Evolutionary conservation across 2,329 filamentous ascomycete genomes (phyloP), one percentile per base, ranked within the genome.

Genomic region (Colletotrichum lindemuthianum): DNA sequence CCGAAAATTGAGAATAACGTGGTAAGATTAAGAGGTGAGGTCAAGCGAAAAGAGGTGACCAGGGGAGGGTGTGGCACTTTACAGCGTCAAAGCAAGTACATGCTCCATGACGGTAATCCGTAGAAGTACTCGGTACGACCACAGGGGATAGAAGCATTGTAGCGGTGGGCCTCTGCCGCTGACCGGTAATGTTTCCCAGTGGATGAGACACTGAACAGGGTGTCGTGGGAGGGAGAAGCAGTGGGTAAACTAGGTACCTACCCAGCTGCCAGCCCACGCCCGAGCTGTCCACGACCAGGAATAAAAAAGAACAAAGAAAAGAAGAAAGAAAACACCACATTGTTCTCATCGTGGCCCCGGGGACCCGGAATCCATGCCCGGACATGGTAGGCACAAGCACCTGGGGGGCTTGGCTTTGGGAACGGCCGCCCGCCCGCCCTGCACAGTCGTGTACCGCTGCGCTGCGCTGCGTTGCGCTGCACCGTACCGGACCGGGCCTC

Each of bases 141-240:
- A 4, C 24, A 24, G 24, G 24, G 24, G 24, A 48, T 50, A 50
- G 60, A 41, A 37, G n/a, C 47, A 16, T 54, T 52, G 48, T 45
- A 36, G 39, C 32, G 37, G 60, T 63, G 60, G 55, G 34, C 39
- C n/a, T 13, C 34, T 43, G 39, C 12, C 24, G 24, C 43, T 52
- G 37, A 16, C 33, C 61, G 61, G 61, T 34, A 65, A 51, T 55
- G 57, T 60, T 60, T 60, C 61, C 61, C 61, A 65, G 56, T 65
- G 61, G 61, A 52, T 55, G 45, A 52, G 11, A 34, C 24, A 24
- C 24, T 33, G 45, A 37, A 40, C 15, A 24, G 53, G 60, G 24
- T 24, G 24, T 24, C 24, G 24, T 24, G 48, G 15, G n/a, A 6
- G 34, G 15, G 37, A 33, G 36, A 37, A 45, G 16, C 10, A 39